Base-by-base conservation (phyloP, 768 basidiomycete species). In the Lyophyllum semitale region DNA sequence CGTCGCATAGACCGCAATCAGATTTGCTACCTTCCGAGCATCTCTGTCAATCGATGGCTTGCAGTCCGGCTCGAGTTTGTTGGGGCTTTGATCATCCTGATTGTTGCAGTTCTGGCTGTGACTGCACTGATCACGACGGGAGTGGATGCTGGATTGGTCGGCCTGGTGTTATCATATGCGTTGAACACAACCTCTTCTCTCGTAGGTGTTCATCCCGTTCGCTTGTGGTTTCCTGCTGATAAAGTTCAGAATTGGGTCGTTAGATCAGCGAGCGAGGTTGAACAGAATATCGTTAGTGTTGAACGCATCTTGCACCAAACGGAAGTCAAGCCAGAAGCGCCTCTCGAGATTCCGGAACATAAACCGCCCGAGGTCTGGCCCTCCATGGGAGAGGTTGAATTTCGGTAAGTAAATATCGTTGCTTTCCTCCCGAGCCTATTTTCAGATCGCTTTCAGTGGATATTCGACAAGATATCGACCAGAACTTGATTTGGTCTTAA, bases 241-340 rank as follows among this genome's bases (percentile, higher is more conserved):
- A 13, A 37, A 8, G 37, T 62, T 29, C 60, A 63, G 62, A 63
- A 63, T 40, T 63, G 89, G 89, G 77, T 92, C 6, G 90, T 93
- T 25, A 82, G 90, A 27, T 86, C 87, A 13, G 86, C 89, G 2
- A 89, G 87, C 62, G 94, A 95, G 68, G 91, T 94, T 12, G 94
- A 96, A 66, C 90, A 94, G 63, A 92, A 91, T 60, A 87, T 93
- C 62, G 91, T 94, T 56, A 91, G 90, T 63, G 89, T 93, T 15
- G 94, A 96, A 68, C 86, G 93, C 5, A 88, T 95, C 49, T 68
- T 91, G 25, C 87, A 95, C 62, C 95, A 97, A 63, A 85, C 85
- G 25, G 76, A 87, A 7, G 76, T 96, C 17, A 63, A 76, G 17
- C 76, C 85, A 0, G 95, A 98, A 70, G 93, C 90, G 1, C 84